Evolutionary conservation across 2,329 filamentous ascomycete species (phyloP).

Genomic region (Fusarium newnesense): DNA sequence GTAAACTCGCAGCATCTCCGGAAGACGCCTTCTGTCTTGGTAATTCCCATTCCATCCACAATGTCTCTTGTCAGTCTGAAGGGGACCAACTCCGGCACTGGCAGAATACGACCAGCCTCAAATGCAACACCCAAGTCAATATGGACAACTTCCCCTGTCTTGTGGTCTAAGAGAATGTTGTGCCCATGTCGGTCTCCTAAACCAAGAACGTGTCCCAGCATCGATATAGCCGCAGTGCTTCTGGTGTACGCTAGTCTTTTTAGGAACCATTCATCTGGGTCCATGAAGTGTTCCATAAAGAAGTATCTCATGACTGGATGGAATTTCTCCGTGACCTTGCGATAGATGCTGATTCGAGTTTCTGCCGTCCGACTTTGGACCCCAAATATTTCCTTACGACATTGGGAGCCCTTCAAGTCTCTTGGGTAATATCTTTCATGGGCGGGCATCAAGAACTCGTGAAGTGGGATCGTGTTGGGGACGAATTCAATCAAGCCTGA

Average conservation of each 20-base stretch:
- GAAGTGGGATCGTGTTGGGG: slow-evolving; percentile 88
- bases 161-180: slow-evolving; percentile 92
- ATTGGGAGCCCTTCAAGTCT: slow-evolving; percentile 80
- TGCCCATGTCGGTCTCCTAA: slow-evolving; percentile 95
- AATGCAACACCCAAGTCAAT: slow-evolving; percentile 98
- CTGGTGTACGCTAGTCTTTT: slow-evolving; percentile 90
- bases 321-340: slow-evolving; percentile 82
- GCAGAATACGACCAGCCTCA: slow-evolving; percentile 93
- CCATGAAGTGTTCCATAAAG: slow-evolving; percentile 93
- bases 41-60: slow-evolving; percentile 96
- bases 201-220: slow-evolving; percentile 91
- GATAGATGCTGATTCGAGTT: slow-evolving; percentile 77
- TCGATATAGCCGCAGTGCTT: slow-evolving; percentile 93
- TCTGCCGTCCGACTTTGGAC: slow-evolving; percentile 78
- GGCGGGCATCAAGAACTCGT: slow-evolving; percentile 91
- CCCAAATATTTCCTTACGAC: slow-evolving; percentile 81
- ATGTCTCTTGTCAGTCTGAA: slow-evolving; percentile 95
- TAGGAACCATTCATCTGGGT: slow-evolving; percentile 96
- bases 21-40: slow-evolving; percentile 95
- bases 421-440: slow-evolving; percentile 88
- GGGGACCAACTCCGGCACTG: slow-evolving; percentile 93
- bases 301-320: slow-evolving; percentile 96
- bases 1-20: slow-evolving; percentile 98
- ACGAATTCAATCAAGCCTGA: slow-evolving; percentile 98
- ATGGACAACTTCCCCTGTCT: slow-evolving; percentile 92